Evolutionary conservation across 768 basidiomycete genomes (phyloP).

Genomic region (Amanita subjunquillea): DNA sequence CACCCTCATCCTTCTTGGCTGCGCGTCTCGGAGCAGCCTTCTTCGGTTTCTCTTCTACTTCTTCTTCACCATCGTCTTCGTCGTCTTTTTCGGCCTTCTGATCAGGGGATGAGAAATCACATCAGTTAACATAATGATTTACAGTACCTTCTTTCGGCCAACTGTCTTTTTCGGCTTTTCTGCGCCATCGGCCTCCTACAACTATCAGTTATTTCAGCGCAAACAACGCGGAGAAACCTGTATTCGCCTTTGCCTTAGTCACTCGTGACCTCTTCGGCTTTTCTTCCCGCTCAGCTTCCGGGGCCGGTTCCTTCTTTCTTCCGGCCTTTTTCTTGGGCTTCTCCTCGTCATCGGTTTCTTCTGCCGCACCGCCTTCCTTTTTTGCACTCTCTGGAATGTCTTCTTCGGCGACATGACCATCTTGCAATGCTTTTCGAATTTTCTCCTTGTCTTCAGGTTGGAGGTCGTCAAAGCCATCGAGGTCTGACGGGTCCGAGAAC

Average conservation of each 20-base stretch:
- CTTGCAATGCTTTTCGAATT: conserved; percentile 63
- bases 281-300: conserved; percentile 18
- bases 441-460: conserved; percentile 59
- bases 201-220: not conserved
- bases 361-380: conserved; percentile 41
- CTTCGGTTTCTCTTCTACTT: conserved; percentile 39
- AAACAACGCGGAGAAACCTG: not conserved
- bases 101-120: not conserved
- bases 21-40: conserved; percentile 21
- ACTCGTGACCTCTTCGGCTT: conserved; percentile 19
- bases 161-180: conserved; percentile 40
- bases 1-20: conserved; percentile 20
- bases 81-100: conserved; percentile 15
- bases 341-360: conserved; percentile 33
- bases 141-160: conserved; percentile 12
- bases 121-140: conserved; percentile 10
- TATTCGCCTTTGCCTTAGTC: conserved; percentile 7
- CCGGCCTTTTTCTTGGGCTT: conserved; percentile 41
- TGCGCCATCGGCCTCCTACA: conserved; percentile 18
- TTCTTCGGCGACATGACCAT: conserved; percentile 70
- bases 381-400: conserved; percentile 72
- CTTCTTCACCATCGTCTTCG: conserved; percentile 23
- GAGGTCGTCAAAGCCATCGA: conserved; percentile 82
- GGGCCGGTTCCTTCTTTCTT: conserved; percentile 18
- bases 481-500: conserved; percentile 48